These are phyloP conservation scores for Cercophora samala DNA, from an alignment of 495 filamentous ascomycete species.

Conservation along the genomic window DNA sequence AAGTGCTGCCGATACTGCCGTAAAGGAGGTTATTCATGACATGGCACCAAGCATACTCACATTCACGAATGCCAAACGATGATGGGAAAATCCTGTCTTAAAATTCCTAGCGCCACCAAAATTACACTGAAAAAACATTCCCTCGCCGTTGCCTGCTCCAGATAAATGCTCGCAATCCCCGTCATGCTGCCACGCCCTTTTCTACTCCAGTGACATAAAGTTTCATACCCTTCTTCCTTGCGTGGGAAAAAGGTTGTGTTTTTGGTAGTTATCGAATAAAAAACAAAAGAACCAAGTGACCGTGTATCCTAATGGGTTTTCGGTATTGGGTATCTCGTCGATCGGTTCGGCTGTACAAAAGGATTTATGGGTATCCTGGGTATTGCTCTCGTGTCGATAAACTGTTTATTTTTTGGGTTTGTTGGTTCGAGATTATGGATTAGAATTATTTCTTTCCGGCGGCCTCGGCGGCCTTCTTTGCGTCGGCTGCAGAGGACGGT, in stretches of 20 bases:
- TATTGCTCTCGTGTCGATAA: background rate
- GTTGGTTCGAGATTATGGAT: background rate
- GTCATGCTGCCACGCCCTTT: background rate
- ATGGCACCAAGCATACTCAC: background rate
- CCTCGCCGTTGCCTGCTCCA: background rate
- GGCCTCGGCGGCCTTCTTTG: constrained; percentile 45
- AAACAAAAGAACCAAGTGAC: background rate
- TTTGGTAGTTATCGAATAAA: background rate
- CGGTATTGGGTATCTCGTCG: background rate
- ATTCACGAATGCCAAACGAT: background rate
- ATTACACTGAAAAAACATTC: background rate
- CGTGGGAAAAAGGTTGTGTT: background rate
- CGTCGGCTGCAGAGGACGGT: constrained; percentile 42
- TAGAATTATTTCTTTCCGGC: background rate
- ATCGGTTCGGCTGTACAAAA: background rate
- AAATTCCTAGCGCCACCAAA: background rate
- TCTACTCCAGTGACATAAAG: background rate
- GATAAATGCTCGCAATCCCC: background rate
- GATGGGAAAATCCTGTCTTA: background rate
- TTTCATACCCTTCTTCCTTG: background rate
- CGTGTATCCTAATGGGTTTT: background rate
- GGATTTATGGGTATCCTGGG: background rate
- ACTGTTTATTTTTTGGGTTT: background rate
- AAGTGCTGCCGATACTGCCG: too few relatives aligned
- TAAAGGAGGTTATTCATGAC: too few relatives aligned